Evolutionary conservation across 2,329 filamentous ascomycete species (phyloP).

Genomic region (Ophiobolus disseminans): DNA sequence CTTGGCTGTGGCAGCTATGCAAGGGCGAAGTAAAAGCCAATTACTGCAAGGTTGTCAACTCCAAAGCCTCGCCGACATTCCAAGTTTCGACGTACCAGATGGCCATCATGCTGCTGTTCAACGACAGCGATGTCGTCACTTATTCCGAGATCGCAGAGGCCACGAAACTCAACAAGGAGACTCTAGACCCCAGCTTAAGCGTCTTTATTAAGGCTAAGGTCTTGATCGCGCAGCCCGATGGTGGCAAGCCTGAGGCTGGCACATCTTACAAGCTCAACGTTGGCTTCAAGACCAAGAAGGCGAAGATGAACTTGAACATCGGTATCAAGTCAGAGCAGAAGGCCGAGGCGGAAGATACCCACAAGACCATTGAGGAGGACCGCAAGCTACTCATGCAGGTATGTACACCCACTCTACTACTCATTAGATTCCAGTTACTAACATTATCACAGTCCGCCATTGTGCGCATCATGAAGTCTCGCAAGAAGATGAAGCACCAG

Average conservation of each 20-base stretch:
- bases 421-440: conserved; percentile 28
- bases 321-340: conserved; percentile 95
- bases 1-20: conserved; percentile 97
- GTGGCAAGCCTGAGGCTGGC: conserved; percentile 77
- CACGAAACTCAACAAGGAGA: conserved; percentile 80
- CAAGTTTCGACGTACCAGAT: conserved; percentile 98
- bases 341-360: conserved; percentile 94
- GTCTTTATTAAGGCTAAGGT: conserved; percentile 96
- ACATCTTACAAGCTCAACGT: conserved; percentile 87
- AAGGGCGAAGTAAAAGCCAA: conserved; percentile 96
- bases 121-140: conserved; percentile 82
- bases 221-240: conserved; percentile 72
- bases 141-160: conserved; percentile 88
- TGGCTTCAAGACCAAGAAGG: conserved; percentile 98
- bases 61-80: conserved; percentile 92
- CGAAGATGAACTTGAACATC: conserved; percentile 95
- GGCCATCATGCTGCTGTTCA: conserved; percentile 93
- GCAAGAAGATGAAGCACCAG: conserved; percentile 98
- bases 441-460: conserved; percentile 78
- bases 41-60: conserved; percentile 72
- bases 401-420: conserved; percentile 50
- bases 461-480: conserved; percentile 99
- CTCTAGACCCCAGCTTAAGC: conserved; percentile 82
- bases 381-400: conserved; percentile 96
- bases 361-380: conserved; percentile 99